phyloP scores from a whole-genome alignment of 2,329 filamentous ascomycete species.

The Ceratocystiopsis brevicomis region DNA sequence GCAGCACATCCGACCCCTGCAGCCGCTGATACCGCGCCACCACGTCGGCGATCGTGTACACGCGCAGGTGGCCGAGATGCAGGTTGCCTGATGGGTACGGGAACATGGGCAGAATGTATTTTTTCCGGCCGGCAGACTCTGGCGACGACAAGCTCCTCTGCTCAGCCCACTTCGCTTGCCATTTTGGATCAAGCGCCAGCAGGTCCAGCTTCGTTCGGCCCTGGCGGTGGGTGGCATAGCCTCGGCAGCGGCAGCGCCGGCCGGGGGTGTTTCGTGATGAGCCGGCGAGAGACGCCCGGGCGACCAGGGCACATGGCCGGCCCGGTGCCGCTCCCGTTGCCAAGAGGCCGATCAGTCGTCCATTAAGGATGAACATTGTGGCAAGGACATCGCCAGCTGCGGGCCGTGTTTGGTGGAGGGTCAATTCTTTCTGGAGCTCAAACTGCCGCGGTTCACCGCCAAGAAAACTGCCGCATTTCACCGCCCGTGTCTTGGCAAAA shows the following conservation, averaged over 20 bases:
- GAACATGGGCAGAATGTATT: constrained; percentile 80
- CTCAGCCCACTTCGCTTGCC: constrained; percentile 27
- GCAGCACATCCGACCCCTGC: constrained; percentile 54
- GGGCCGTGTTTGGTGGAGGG: no score
- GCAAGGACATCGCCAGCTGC: no score
- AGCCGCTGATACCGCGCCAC: constrained; percentile 58
- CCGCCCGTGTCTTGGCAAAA: no score
- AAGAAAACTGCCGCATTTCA: no score
- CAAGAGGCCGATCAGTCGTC: no score
- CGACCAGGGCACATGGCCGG: no score
- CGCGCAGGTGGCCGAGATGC: constrained; percentile 71
- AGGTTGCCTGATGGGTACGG: constrained; percentile 77
- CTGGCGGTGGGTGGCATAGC: constrained; percentile 14
- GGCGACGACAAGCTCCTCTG: not conserved
- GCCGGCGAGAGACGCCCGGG: no score
- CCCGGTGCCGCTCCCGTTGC: no score
- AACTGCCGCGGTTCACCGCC: no score
- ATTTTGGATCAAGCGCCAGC: constrained; percentile 29
- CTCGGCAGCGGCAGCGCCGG: constrained; percentile 4
- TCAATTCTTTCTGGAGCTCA: no score
- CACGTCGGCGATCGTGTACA: constrained; percentile 82
- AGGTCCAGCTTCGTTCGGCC: constrained; percentile 22
- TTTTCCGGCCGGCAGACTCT: constrained; percentile 13
- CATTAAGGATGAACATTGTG: no score
- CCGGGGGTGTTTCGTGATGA: no score